phyloP scores from a whole-genome alignment of 140 eudicot genomes.

The Oenanthe javanica region DNA sequence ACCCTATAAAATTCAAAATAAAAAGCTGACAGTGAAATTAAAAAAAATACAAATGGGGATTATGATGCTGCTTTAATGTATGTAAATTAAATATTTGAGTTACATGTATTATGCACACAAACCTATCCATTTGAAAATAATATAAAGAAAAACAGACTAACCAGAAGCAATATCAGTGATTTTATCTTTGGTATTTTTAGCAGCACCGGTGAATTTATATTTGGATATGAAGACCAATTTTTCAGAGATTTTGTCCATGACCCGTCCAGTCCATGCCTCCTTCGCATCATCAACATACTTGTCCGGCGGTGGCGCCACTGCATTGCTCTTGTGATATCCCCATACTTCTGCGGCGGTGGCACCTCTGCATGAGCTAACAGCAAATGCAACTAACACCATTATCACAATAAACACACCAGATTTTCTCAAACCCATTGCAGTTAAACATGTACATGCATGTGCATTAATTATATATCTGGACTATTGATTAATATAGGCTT shows the following conservation, averaged over 20 bases:
- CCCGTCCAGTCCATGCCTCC: constrained; percentile 36
- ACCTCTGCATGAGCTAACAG: not conserved
- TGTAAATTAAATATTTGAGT: too few species aligned
- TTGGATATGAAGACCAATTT: constrained; percentile 16
- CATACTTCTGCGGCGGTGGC: constrained; percentile 5
- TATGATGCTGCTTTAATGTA: too few species aligned
- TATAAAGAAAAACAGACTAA: not conserved
- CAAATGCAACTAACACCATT: not conserved
- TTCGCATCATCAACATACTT: constrained; percentile 9
- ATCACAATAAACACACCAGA: not conserved
- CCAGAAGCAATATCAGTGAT: constrained; percentile 15
- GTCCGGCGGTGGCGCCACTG: not conserved
- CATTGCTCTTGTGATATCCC: constrained; percentile 5
- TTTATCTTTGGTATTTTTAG: constrained; percentile 11
- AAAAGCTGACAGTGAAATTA: not conserved
- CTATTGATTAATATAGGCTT: not conserved
- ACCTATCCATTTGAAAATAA: not conserved
- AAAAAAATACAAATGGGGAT: too few species aligned
- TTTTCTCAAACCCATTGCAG: not conserved
- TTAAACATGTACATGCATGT: not conserved
- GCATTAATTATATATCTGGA: not conserved
- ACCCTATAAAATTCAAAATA: not conserved
- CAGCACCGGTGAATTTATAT: constrained; percentile 10
- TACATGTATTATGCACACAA: not conserved
- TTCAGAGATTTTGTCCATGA: constrained; percentile 22